Evolutionary conservation across 2,329 filamentous ascomycete species (phyloP), one percentile per base, ranked within the genome.

Genomic region (Eutypa lata): DNA sequence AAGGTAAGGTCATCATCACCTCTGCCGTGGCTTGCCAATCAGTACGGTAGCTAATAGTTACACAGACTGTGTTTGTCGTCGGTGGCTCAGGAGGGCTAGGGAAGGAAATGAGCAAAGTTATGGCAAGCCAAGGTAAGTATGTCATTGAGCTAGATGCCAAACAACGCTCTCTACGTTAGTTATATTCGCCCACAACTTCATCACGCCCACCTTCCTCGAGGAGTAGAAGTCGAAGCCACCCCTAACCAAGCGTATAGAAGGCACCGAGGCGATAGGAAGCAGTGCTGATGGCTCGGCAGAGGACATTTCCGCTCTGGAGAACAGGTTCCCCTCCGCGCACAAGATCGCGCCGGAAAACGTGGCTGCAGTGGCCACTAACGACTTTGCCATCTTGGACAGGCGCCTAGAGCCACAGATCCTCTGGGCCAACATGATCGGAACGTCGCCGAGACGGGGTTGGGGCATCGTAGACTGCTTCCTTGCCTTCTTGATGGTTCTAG

Each of bases 81-180:
- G 48, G 48, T 16, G 48, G 40, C 42, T 46, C 42, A 1, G 31
- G 49, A 3, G 40, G 18, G 10, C 18, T 43, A 11, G 40, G 19
- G 40, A 47, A 26, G n/a, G 50, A 47, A 14, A 43, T 44, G 14
- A n/a, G 13, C 45, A 51, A 48, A 21, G 50, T 22, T 13, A 48
- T 51, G 44, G 50, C 24, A 42, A 16, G 4, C 21, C 44, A 48
- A 51, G 50, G n/a, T n/a, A n/a, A n/a, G 45, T 40, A 24, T 47
- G 43, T 42, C 3, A 43, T 18, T 24, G 16, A 47, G 28, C 19
- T 21, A 43, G n/a, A n/a, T n/a, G n/a, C n/a, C n/a, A n/a, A n/a
- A n/a, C n/a, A n/a, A n/a, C n/a, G n/a, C n/a, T n/a, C n/a, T n/a
- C n/a, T n/a, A n/a, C n/a, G n/a, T n/a, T n/a, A n/a, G n/a, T n/a